These are phyloP conservation scores for Phaeotremella skinneri DNA, from an alignment of 768 basidiomycete genomes.

Conservation along the genomic window DNA sequence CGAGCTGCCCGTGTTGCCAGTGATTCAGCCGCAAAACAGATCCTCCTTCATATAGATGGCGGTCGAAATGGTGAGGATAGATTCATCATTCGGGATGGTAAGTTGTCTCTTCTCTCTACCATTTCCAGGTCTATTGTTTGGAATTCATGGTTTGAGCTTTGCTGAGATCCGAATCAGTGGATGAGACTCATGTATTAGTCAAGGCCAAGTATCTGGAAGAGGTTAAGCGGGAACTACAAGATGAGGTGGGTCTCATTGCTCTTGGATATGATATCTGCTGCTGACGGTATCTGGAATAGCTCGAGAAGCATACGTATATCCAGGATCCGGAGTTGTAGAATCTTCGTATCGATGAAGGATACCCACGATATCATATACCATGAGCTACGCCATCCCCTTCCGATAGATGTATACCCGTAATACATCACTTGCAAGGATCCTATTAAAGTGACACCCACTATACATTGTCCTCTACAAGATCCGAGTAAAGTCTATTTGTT, in stretches of 20 bases:
- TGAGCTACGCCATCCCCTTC: too few relatives aligned
- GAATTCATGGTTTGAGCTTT: background rate
- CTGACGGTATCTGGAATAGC: slow-evolving; percentile 16
- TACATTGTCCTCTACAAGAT: too few relatives aligned
- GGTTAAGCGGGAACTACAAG: slow-evolving; percentile 40
- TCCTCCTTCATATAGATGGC: slow-evolving; percentile 38
- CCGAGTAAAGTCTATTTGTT: too few relatives aligned
- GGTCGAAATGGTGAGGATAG: slow-evolving; percentile 32
- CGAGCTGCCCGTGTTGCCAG: too few relatives aligned
- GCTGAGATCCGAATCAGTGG: slow-evolving; percentile 18
- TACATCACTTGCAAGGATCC: too few relatives aligned
- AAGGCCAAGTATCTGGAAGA: slow-evolving; percentile 37
- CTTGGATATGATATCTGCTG: background rate
- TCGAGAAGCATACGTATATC: slow-evolving; percentile 46
- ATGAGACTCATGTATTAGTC: slow-evolving; percentile 42
- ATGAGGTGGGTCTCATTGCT: slow-evolving; percentile 30
- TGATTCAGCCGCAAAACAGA: slow-evolving; percentile 48
- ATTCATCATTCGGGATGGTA: slow-evolving; percentile 40
- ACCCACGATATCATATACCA: too few relatives aligned
- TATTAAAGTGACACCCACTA: too few relatives aligned
- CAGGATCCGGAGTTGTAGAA: slow-evolving; percentile 35
- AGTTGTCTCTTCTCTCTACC: slow-evolving; percentile 2
- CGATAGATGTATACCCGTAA: too few relatives aligned
- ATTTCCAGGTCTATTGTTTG: slow-evolving; percentile 2
- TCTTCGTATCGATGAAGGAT: too few relatives aligned